A percentile compares a stretch with the other conserved stretches of the same genome.
Evolutionary conservation across 805 yeast genomes (phyloP).

Genomic region (Candida ascalaphidarum): DNA sequence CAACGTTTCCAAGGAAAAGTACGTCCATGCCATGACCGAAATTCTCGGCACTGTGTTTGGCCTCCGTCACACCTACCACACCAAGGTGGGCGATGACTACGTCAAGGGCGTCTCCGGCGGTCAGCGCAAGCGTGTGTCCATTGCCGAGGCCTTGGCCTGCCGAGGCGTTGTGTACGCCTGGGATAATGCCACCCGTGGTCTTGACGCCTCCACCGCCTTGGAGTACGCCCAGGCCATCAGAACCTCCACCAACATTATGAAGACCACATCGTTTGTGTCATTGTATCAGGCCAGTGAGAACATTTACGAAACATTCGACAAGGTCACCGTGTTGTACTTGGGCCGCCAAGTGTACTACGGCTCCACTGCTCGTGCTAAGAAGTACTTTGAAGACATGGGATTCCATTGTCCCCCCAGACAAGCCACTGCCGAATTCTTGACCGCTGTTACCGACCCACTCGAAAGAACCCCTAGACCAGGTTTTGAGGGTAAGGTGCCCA

Average conservation of each 20-base stretch:
- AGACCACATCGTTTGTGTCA: slow-evolving; percentile 8
- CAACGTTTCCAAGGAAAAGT: slow-evolving; percentile 38
- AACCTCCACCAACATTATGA: slow-evolving; percentile 12
- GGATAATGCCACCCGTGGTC: slow-evolving; percentile 27
- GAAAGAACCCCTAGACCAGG: slow-evolving; percentile 48
- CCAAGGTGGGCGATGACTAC: slow-evolving; percentile 24
- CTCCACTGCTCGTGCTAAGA: slow-evolving; percentile 42
- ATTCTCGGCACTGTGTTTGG: slow-evolving; percentile 22
- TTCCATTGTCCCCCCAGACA: slow-evolving; percentile 55
- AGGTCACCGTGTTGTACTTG: slow-evolving; percentile 19
- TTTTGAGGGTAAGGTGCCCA: slow-evolving; percentile 45
- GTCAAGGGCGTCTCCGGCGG: slow-evolving; percentile 42
- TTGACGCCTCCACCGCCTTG: slow-evolving; percentile 25
- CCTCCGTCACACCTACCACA: slow-evolving; percentile 18
- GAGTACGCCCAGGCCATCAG: slow-evolving; percentile 21
- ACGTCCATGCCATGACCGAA: slow-evolving; percentile 24
- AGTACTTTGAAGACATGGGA: slow-evolving; percentile 58
- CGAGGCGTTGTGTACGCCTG: slow-evolving; percentile 16
- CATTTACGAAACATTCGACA: slow-evolving; percentile 21
- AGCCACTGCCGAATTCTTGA: slow-evolving; percentile 63
- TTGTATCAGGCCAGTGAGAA: slow-evolving; percentile 22
- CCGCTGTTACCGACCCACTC: slow-evolving; percentile 59
- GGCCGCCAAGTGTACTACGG: slow-evolving; percentile 57
- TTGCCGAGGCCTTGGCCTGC: slow-evolving; percentile 20
- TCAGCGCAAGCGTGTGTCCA: slow-evolving; percentile 14